A percentile compares a stretch with the other conserved stretches of the same genome.
phyloP scores from a whole-genome alignment of 2,329 filamentous ascomycete species.

The Neofusicoccum kwambonambiense region DNA sequence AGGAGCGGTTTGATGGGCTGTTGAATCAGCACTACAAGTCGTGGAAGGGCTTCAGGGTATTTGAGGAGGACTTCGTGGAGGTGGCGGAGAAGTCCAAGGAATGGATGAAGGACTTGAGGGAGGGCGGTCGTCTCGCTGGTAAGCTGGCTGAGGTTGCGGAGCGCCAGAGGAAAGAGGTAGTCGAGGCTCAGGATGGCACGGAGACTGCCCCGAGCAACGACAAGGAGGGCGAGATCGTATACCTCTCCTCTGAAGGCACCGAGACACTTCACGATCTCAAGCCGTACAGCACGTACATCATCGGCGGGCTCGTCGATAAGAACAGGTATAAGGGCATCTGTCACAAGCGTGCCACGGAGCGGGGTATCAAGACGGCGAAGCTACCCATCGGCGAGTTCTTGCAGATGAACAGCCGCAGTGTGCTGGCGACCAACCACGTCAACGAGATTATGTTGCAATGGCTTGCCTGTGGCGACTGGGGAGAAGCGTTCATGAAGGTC shows the following conservation, averaged over 20 bases:
- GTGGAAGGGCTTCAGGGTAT: conserved; percentile 78
- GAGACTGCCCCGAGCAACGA: conserved; percentile 21
- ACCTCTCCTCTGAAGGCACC: conserved; percentile 88
- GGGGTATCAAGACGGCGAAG: conserved; percentile 81
- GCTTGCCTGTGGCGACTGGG: conserved; percentile 90
- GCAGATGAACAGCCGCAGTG: conserved; percentile 80
- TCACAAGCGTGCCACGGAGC: conserved; percentile 73
- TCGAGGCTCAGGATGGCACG: conserved; percentile 21
- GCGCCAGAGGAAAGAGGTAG: background rate
- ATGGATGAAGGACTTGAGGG: conserved; percentile 60
- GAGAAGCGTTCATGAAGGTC: conserved; percentile 78
- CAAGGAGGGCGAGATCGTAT: conserved; percentile 65
- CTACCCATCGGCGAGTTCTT: conserved; percentile 95
- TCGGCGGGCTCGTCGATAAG: conserved; percentile 92
- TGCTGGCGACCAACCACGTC: conserved; percentile 93
- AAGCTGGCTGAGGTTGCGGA: conserved; percentile 46
- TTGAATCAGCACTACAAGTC: conserved; percentile 68
- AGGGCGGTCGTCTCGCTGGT: conserved; percentile 60
- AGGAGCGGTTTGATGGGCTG: conserved; percentile 75
- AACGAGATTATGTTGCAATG: conserved; percentile 94
- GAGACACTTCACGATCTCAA: conserved; percentile 79
- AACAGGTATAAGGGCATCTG: conserved; percentile 95
- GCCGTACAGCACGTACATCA: conserved; percentile 86
- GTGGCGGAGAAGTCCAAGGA: conserved; percentile 65
- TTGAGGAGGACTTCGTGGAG: conserved; percentile 70